Conservation (phyloP, 805 yeast genomes). For the Aciculoconidium aculeatum region DNA sequence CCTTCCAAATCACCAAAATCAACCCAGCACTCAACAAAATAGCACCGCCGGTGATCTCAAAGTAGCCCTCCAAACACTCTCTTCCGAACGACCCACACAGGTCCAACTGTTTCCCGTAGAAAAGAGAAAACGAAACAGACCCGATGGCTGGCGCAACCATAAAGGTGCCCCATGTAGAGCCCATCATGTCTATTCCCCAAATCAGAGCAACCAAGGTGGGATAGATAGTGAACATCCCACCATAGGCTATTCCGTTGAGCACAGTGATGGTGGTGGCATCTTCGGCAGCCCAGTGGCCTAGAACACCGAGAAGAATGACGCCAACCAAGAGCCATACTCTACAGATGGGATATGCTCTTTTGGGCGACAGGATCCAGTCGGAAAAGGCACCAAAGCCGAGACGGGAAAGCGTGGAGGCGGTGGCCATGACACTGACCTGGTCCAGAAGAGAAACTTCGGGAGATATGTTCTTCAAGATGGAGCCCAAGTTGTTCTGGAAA, state of each 20-base stretch:
- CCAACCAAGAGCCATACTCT: conserved; percentile 28
- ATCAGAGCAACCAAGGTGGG: conserved; percentile 80
- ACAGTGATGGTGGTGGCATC: conserved; percentile 25
- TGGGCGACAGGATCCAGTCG: conserved; percentile 46
- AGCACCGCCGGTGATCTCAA: conserved; percentile 20
- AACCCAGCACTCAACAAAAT: conserved; percentile 20
- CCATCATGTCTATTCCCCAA: conserved; percentile 86
- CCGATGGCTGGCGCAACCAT: conserved; percentile 88
- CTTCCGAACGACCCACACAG: conserved; percentile 5
- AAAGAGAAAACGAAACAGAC: conserved; percentile 57
- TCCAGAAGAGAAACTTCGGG: conserved; percentile 21
- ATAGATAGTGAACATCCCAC: conserved; percentile 77
- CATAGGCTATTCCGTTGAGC: conserved; percentile 67
- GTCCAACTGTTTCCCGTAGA: conserved; percentile 65
- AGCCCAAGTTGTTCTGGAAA: conserved; percentile 78
- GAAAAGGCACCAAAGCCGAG: conserved; percentile 61
- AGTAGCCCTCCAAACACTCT: conserved; percentile 24
- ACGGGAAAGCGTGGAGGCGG: conserved; percentile 66
- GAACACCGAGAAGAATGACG: conserved; percentile 22
- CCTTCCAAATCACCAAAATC: conserved; percentile 23
- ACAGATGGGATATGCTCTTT: conserved; percentile 22
- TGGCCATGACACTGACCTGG: conserved; percentile 58
- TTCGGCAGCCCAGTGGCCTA: conserved; percentile 23
- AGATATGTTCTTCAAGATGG: conserved; percentile 46
- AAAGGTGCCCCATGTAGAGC: conserved; percentile 89